These are phyloP conservation scores for Melanogaster broomeanus DNA, from an alignment of 768 basidiomycete genomes.

Conservation along the genomic window DNA sequence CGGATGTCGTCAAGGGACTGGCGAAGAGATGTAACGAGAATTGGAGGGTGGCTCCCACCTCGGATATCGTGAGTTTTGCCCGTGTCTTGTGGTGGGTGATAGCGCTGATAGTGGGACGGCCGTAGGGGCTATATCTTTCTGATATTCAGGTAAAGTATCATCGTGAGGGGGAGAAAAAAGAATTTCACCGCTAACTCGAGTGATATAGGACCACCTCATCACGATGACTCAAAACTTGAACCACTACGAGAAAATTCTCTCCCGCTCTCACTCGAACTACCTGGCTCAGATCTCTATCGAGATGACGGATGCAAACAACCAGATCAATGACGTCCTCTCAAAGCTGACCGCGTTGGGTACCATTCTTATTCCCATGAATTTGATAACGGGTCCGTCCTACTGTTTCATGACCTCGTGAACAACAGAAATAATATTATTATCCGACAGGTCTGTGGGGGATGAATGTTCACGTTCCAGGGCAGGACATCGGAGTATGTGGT, in stretches of 20 bases:
- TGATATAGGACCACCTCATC: constrained; percentile 86
- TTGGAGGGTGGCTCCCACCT: constrained; percentile 97
- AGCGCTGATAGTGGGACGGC: constrained; percentile 1
- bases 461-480: constrained; percentile 97
- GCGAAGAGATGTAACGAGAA: constrained; percentile 99
- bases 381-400: constrained; percentile 74
- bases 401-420: background rate
- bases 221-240: constrained; percentile 99
- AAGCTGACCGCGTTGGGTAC: constrained; percentile 98
- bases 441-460: constrained; percentile 87
- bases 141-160: constrained; percentile 73
- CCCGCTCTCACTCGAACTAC: constrained; percentile 98
- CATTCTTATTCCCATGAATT: constrained; percentile 94
- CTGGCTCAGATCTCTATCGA: constrained; percentile 99
- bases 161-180: background rate
- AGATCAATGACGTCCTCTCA: constrained; percentile 98
- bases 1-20: constrained; percentile 97
- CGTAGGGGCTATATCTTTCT: constrained; percentile 88
- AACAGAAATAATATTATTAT: background rate
- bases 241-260: constrained; percentile 99
- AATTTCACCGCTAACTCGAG: constrained; percentile 4
- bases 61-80: constrained; percentile 75
- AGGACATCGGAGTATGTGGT: constrained; percentile 50
- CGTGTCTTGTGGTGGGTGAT: background rate
- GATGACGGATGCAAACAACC: constrained; percentile 99